These are phyloP conservation scores for Ceratobasidium sp. DNA, from an alignment of 1,284 basidiomycete species.

Conservation along the genomic window DNA sequence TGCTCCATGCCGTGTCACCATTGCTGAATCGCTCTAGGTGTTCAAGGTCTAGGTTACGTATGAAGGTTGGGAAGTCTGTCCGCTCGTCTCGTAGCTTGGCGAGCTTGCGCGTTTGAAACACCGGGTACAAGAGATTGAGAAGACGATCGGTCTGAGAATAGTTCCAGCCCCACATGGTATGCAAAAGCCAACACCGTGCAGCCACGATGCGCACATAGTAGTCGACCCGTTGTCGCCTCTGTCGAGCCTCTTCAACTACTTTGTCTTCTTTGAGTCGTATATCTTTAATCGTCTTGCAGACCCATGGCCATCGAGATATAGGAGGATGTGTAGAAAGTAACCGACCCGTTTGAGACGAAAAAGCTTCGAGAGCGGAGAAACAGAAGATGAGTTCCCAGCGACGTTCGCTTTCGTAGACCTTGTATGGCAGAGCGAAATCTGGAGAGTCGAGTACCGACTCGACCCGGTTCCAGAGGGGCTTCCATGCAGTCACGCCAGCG, in stretches of 20 bases:
- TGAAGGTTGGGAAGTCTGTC: slow-evolving; percentile 79
- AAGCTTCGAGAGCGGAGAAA: slow-evolving; percentile 58
- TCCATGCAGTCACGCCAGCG: slow-evolving; percentile 12
- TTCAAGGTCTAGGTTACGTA: slow-evolving; percentile 66
- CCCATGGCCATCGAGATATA: slow-evolving; percentile 65
- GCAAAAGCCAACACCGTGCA: slow-evolving; percentile 75
- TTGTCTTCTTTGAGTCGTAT: slow-evolving; percentile 49
- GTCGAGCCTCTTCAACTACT: slow-evolving; percentile 53
- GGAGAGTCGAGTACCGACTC: slow-evolving; percentile 16
- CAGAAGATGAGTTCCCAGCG: slow-evolving; percentile 32
- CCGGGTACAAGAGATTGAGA: slow-evolving; percentile 71
- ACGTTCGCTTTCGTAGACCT: slow-evolving; percentile 48
- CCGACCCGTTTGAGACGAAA: slow-evolving; percentile 71
- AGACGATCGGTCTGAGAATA: slow-evolving; percentile 66
- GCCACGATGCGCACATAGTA: slow-evolving; percentile 77
- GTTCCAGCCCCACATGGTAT: slow-evolving; percentile 76
- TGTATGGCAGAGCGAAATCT: slow-evolving; percentile 17
- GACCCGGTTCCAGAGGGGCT: slow-evolving; percentile 28
- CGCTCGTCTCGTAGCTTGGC: slow-evolving; percentile 77
- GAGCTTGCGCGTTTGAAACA: slow-evolving; percentile 83
- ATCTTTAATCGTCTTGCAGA: slow-evolving; percentile 58
- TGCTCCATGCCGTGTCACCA: slow-evolving; percentile 75
- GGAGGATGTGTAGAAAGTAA: slow-evolving; percentile 65
- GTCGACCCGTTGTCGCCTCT: slow-evolving; percentile 65
- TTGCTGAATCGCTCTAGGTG: slow-evolving; percentile 62